Conservation (phyloP, 2,329 filamentous ascomycete species). For the Verticillium longisporum region DNA sequence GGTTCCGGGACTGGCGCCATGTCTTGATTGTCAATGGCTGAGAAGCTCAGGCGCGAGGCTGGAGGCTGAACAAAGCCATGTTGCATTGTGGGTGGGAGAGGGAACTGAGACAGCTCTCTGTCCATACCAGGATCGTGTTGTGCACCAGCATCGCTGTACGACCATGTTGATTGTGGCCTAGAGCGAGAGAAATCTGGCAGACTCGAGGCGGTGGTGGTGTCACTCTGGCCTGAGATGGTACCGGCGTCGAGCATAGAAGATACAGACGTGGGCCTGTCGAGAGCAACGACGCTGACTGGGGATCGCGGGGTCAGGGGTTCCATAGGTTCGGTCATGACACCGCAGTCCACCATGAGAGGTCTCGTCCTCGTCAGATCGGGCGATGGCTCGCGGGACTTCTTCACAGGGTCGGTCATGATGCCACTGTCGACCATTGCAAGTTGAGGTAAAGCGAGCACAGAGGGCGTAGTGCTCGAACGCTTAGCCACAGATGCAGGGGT, state of each 20-base stretch:
- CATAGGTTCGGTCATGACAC: conserved; percentile 36
- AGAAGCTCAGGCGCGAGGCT: conserved; percentile 32
- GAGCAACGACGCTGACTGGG: neutral
- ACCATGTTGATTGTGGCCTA: conserved; percentile 38
- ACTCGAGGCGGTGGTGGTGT: conserved; percentile 11
- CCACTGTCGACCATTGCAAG: conserved; percentile 52
- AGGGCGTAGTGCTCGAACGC: conserved; percentile 36
- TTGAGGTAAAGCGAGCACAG: conserved; percentile 42
- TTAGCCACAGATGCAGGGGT: conserved; percentile 41
- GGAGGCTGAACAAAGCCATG: conserved; percentile 20
- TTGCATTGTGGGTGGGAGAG: conserved; percentile 41
- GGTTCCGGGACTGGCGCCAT: conserved; percentile 35
- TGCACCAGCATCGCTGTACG: conserved; percentile 46
- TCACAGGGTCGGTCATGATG: conserved; percentile 55
- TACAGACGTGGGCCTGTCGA: conserved; percentile 30
- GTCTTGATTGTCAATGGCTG: conserved; percentile 34
- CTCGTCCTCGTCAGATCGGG: conserved; percentile 2
- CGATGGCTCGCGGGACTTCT: conserved; percentile 18
- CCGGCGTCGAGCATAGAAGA: conserved; percentile 28
- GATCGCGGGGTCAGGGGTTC: neutral
- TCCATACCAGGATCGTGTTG: conserved; percentile 45
- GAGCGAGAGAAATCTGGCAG: conserved; percentile 15
- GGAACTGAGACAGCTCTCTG: conserved; percentile 47
- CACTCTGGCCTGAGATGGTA: conserved; percentile 10
- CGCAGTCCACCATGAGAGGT: conserved; percentile 31